A percentile compares a stretch with the other conserved stretches of the same genome.
Conservation (phyloP, 2,329 filamentous ascomycete genomes). For the Apiospora marii region DNA sequence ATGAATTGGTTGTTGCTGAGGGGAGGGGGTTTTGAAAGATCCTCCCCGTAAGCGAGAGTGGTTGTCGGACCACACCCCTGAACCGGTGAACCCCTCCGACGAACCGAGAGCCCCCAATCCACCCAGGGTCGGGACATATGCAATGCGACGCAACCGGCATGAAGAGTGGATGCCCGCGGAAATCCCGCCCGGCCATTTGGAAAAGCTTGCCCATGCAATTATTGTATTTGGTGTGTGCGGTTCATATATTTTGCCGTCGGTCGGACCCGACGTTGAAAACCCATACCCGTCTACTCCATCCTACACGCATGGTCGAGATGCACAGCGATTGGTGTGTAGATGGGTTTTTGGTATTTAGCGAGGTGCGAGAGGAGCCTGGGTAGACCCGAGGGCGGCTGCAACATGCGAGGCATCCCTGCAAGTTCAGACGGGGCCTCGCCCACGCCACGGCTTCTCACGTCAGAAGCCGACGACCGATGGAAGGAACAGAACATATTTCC, state of each 20-base stretch:
- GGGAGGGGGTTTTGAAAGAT: not conserved
- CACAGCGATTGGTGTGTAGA: not conserved
- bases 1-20: not conserved
- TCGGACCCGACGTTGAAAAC: not conserved
- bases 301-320: not conserved
- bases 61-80: not conserved
- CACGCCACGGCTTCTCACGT: not conserved
- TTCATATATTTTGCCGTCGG: not conserved
- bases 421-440: not conserved
- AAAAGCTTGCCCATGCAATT: not conserved
- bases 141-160: constrained; percentile 3
- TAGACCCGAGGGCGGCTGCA: not conserved
- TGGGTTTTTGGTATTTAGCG: not conserved
- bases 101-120: not conserved
- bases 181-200: not conserved
- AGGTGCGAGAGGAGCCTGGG: not conserved
- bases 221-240: not conserved
- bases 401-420: not conserved
- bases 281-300: not conserved
- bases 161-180: not conserved
- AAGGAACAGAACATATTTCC: not conserved
- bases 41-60: constrained; percentile 8
- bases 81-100: not conserved
- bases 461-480: not conserved
- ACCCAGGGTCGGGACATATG: not conserved